Evolutionary conservation across 2,329 filamentous ascomycete genomes (phyloP).

Genomic region (Sphaceloma murrayae): DNA sequence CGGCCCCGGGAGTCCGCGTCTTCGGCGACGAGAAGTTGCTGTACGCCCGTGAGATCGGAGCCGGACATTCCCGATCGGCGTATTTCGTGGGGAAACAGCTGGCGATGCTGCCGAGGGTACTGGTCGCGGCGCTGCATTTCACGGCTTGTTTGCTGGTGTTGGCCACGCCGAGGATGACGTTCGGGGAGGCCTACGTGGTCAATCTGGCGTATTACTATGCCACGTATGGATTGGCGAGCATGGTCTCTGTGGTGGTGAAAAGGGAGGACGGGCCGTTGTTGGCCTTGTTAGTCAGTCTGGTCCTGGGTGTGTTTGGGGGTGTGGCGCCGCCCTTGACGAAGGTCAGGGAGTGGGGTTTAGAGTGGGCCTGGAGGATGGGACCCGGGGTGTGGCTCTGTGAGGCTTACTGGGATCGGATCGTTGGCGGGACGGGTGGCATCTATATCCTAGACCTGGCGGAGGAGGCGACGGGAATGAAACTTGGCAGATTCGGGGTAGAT

Average conservation of each 20-base stretch:
- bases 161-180: conserved; percentile 43
- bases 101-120: conserved; percentile 44
- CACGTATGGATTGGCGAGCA: conserved; percentile 47
- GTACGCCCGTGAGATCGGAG: conserved; percentile 46
- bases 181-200: conserved; percentile 39
- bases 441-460: conserved; percentile 43
- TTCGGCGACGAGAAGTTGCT: conserved; percentile 50
- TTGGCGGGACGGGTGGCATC: conserved; percentile 41
- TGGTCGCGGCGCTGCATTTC: conserved; percentile 46
- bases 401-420: conserved; percentile 45
- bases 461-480: conserved; percentile 36
- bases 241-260: conserved; percentile 45
- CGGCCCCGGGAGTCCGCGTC: conserved; percentile 46
- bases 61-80: conserved; percentile 46
- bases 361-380: conserved; percentile 47
- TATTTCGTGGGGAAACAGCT: conserved; percentile 50
- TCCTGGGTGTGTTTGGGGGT: conserved; percentile 23
- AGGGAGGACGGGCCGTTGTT: conserved; percentile 49
- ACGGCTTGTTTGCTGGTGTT: conserved; percentile 43
- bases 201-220: conserved; percentile 51
- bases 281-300: conserved; percentile 32
- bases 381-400: conserved; percentile 50
- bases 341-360: conserved; percentile 44
- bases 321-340: conserved; percentile 43
- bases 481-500: conserved; percentile 40